Conservation (phyloP, 2,329 filamentous ascomycete species). For the Raffaelea albimanens region DNA sequence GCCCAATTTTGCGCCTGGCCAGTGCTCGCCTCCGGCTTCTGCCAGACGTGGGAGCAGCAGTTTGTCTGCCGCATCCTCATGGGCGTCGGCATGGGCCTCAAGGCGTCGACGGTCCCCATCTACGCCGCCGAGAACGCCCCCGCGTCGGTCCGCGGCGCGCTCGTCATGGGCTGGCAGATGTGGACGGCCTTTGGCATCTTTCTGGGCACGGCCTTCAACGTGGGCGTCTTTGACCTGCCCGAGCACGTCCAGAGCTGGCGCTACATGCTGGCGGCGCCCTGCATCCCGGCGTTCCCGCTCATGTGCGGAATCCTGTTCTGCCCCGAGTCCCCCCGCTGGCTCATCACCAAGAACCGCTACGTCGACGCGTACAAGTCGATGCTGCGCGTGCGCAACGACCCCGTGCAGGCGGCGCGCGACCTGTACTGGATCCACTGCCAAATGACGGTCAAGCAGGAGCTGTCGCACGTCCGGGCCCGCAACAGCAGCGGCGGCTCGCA, state of each 20-base stretch:
- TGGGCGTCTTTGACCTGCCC: constrained; percentile 49
- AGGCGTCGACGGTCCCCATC: constrained; percentile 57
- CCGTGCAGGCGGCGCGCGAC: constrained; percentile 49
- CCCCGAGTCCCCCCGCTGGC: constrained; percentile 55
- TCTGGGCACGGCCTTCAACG: constrained; percentile 54
- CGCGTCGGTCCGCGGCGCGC: constrained; percentile 58
- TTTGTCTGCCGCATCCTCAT: constrained; percentile 46
- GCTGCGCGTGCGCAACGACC: constrained; percentile 38
- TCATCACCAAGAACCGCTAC: constrained; percentile 57
- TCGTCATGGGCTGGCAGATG: constrained; percentile 74
- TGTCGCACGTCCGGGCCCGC: constrained; percentile 19
- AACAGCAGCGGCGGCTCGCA: constrained; percentile 12
- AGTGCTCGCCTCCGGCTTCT: too few relatives aligned
- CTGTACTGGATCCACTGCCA: constrained; percentile 57
- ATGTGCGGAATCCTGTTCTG: constrained; percentile 53
- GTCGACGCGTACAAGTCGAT: constrained; percentile 48
- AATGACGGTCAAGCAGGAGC: constrained; percentile 47
- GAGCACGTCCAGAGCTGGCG: constrained; percentile 45
- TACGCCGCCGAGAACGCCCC: constrained; percentile 69
- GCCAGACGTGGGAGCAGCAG: too few relatives aligned
- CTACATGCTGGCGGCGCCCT: constrained; percentile 55
- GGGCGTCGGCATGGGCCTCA: constrained; percentile 69
- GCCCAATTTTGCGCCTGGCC: not conserved
- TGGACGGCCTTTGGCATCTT: constrained; percentile 42
- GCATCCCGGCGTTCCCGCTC: constrained; percentile 49